Conservation (phyloP, 495 filamentous ascomycete genomes). For the Daldinia loculata region DNA sequence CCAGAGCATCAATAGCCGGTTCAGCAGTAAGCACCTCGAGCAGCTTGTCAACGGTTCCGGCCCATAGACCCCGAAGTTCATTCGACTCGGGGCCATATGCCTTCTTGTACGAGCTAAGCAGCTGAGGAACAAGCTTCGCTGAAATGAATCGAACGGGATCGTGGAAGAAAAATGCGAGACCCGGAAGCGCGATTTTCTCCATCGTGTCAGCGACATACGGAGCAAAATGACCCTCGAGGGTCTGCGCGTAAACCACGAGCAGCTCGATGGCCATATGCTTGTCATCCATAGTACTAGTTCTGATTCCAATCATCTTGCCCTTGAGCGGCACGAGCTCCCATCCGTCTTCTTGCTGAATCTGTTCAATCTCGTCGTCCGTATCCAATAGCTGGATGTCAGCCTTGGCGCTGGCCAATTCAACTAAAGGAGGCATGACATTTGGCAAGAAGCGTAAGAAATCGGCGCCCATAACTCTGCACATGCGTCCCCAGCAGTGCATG, state of each 20-base stretch:
- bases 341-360: conserved; percentile 92
- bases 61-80: conserved; percentile 82
- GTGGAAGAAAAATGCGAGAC: conserved; percentile 98
- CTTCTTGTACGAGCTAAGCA: conserved; percentile 93
- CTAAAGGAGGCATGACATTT: conserved; percentile 92
- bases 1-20: conserved; percentile 93
- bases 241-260: conserved; percentile 95
- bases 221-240: conserved; percentile 89
- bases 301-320: conserved; percentile 98
- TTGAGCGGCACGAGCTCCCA: conserved; percentile 98
- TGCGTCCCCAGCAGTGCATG: conserved; percentile 98
- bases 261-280: conserved; percentile 99
- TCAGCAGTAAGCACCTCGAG: conserved; percentile 95
- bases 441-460: conserved; percentile 93
- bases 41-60: conserved; percentile 83
- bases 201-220: conserved; percentile 92
- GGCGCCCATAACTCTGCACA: conserved; percentile 91
- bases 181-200: conserved; percentile 94
- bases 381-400: conserved; percentile 97
- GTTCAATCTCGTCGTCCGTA: conserved; percentile 92
- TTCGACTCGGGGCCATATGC: conserved; percentile 79
- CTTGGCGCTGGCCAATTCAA: conserved; percentile 91
- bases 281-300: conserved; percentile 94
- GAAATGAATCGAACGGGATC: conserved; percentile 96
- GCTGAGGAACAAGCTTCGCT: conserved; percentile 92